phyloP scores from a whole-genome alignment of 345 rosid species.

The Laguncularia racemosa region DNA sequence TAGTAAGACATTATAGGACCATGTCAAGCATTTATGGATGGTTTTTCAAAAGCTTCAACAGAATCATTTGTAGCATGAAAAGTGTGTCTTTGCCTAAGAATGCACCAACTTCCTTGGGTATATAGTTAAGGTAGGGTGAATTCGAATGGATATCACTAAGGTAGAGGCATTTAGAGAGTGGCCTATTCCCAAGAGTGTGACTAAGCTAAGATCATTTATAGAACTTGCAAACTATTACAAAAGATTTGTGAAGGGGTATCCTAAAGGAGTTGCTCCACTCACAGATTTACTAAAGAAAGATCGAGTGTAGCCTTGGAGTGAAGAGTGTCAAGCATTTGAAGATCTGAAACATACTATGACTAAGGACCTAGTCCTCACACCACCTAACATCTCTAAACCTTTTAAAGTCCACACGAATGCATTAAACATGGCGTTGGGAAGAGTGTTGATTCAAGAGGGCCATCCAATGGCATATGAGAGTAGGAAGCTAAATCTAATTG shows the following conservation, averaged over 20 bases:
- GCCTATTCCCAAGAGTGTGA: too few relatives aligned
- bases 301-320: neutral
- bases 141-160: too few relatives aligned
- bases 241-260: neutral
- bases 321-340: neutral
- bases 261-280: neutral
- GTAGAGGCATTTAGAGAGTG: too few relatives aligned
- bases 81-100: too few relatives aligned
- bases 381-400: neutral
- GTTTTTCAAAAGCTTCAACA: neutral
- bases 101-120: too few relatives aligned
- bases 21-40: neutral
- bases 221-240: neutral
- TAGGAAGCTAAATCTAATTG: neutral
- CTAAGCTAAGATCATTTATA: too few relatives aligned
- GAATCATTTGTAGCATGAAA: neutral
- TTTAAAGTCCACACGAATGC: constrained; percentile 2
- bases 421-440: neutral
- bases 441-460: neutral
- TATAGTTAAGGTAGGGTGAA: too few relatives aligned
- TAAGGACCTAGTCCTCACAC: neutral
- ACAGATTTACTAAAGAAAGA: neutral
- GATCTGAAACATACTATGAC: neutral
- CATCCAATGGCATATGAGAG: constrained; percentile 7
- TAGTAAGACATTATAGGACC: too few relatives aligned